Conservation (phyloP, 257 asterid species). For the Buddleja alternifolia region DNA sequence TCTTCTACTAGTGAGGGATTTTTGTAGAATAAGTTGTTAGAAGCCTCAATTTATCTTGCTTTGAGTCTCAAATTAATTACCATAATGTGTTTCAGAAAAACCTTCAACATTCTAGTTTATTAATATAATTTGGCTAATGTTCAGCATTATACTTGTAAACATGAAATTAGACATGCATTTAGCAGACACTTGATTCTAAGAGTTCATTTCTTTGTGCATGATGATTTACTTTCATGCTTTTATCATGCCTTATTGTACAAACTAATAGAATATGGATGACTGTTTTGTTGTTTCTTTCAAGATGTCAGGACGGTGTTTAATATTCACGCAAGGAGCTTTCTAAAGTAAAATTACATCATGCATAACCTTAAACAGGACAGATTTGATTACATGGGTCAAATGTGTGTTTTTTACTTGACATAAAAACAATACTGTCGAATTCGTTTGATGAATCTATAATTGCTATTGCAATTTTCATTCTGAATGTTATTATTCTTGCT, state of each 20-base stretch:
- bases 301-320: background rate
- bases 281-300: background rate
- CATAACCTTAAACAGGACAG: background rate
- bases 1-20: slow-evolving; percentile 5
- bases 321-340: background rate
- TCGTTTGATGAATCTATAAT: background rate
- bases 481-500: background rate
- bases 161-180: slow-evolving; percentile 10
- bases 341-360: background rate
- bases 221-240: background rate
- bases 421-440: background rate
- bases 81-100: background rate
- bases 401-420: background rate
- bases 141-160: slow-evolving; percentile 1
- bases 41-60: background rate
- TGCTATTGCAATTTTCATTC: background rate
- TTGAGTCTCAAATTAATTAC: background rate
- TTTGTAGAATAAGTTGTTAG: background rate
- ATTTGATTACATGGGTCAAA: background rate
- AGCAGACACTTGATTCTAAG: background rate
- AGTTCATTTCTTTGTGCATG: background rate
- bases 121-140: background rate
- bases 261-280: background rate
- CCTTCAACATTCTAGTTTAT: background rate
- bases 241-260: background rate